These are phyloP conservation scores for Nemania sp. DNA, from an alignment of 2,329 filamentous ascomycete species.

Conservation along the genomic window DNA sequence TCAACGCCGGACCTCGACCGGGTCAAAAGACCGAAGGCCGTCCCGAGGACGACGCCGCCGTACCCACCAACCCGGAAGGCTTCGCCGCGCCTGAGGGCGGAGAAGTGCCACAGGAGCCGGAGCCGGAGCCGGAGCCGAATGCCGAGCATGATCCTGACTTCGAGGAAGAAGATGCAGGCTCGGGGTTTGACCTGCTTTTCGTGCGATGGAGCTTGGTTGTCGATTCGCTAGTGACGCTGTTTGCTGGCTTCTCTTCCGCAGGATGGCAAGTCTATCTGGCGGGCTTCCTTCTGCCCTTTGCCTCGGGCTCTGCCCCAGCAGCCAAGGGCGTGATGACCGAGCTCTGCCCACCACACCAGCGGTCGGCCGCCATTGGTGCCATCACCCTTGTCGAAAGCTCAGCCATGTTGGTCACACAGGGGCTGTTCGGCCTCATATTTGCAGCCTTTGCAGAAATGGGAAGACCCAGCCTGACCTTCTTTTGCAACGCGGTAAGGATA, in stretches of 20 bases:
- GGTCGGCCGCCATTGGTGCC: constrained; percentile 68
- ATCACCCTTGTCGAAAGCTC: constrained; percentile 73
- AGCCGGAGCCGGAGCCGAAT: no score
- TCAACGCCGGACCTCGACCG: constrained; percentile 26
- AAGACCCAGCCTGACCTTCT: constrained; percentile 65
- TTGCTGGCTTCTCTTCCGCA: constrained; percentile 62
- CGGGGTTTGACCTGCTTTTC: constrained; percentile 67
- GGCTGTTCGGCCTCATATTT: constrained; percentile 69
- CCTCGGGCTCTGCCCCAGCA: constrained; percentile 68
- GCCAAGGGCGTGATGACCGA: constrained; percentile 75
- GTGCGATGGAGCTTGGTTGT: constrained; percentile 66
- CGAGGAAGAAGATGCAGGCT: constrained; percentile 37
- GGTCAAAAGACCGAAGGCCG: not conserved
- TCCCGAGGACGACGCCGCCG: not conserved
- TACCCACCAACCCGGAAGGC: constrained; percentile 33
- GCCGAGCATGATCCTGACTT: constrained; percentile 26
- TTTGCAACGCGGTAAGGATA: constrained; percentile 63
- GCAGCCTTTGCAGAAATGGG: constrained; percentile 63
- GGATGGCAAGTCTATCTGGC: constrained; percentile 72
- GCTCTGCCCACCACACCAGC: constrained; percentile 64
- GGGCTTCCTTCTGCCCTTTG: constrained; percentile 66
- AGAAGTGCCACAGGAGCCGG: constrained; percentile 36
- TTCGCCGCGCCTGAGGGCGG: constrained; percentile 31
- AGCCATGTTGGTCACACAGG: constrained; percentile 64
- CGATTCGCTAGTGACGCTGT: constrained; percentile 66